These are phyloP conservation scores for Simmondsia chinensis DNA, from an alignment of 148 eudicot genomes.

Conservation along the genomic window DNA sequence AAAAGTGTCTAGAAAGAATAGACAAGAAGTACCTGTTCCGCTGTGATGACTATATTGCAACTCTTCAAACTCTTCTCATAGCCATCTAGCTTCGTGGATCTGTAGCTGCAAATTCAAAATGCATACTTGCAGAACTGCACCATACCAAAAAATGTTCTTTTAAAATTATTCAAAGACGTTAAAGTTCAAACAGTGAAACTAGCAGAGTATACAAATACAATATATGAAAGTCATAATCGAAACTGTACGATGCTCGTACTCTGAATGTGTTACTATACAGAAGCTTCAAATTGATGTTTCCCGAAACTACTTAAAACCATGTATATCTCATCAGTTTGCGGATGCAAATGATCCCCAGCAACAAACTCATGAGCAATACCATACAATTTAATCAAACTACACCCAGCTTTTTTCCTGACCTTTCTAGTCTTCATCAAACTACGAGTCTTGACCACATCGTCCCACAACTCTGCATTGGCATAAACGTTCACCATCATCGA, in stretches of 20 bases:
- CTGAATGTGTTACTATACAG: not conserved
- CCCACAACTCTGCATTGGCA: conserved; percentile 67
- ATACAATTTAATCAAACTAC: conserved; percentile 58
- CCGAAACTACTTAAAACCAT: conserved; percentile 25
- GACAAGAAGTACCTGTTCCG: too few species aligned
- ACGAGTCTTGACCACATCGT: conserved; percentile 49
- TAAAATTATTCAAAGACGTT: too few species aligned
- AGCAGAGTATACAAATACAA: too few species aligned
- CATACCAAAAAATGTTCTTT: too few species aligned
- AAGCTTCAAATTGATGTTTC: conserved; percentile 42
- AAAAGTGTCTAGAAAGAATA: too few species aligned
- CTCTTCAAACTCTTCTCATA: too few species aligned
- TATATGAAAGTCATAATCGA: too few species aligned
- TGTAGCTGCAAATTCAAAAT: too few species aligned
- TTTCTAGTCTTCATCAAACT: conserved; percentile 36
- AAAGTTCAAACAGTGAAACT: too few species aligned
- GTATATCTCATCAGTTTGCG: conserved; percentile 42
- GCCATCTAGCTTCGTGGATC: too few species aligned
- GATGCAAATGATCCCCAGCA: conserved; percentile 64
- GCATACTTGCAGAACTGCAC: too few species aligned
- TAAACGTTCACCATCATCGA: conserved; percentile 68
- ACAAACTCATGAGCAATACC: conserved; percentile 53
- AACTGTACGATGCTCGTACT: not conserved
- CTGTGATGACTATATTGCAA: too few species aligned
- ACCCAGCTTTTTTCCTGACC: conserved; percentile 61